Evolutionary conservation across 2,329 filamentous ascomycete species (phyloP).

Genomic region (Lasiodiplodia citricola): DNA sequence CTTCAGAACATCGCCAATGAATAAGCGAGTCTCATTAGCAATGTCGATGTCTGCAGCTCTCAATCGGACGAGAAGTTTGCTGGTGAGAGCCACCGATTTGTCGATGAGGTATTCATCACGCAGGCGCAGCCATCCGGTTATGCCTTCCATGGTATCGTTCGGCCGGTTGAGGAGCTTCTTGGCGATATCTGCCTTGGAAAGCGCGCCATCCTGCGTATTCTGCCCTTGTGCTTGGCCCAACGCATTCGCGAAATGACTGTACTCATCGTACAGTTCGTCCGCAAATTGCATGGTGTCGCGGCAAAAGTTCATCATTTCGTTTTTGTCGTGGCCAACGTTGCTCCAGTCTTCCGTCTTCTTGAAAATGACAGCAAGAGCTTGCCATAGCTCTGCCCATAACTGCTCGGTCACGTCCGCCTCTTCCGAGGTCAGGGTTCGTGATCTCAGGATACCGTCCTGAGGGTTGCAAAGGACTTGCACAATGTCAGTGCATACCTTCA

Average conservation of each 20-base stretch:
- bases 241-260: constrained; percentile 79
- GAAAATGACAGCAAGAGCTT: constrained; percentile 79
- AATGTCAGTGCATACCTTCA: constrained; percentile 66
- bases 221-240: constrained; percentile 54
- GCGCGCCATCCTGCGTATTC: constrained; percentile 36
- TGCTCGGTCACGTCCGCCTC: constrained; percentile 71
- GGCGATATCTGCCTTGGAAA: constrained; percentile 41
- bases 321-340: constrained; percentile 70
- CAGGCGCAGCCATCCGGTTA: constrained; percentile 88
- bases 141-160: constrained; percentile 66
- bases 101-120: constrained; percentile 85
- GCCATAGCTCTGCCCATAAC: constrained; percentile 89
- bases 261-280: constrained; percentile 81
- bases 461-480: constrained; percentile 68
- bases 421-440: constrained; percentile 60
- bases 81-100: constrained; percentile 80
- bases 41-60: constrained; percentile 77
- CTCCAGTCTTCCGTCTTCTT: constrained; percentile 85
- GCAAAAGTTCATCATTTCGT: constrained; percentile 87
- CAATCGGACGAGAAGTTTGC: constrained; percentile 83
- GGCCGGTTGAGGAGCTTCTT: constrained; percentile 69
- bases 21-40: constrained; percentile 62
- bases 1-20: constrained; percentile 70
- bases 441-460: constrained; percentile 67
- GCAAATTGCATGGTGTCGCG: constrained; percentile 95